Conservation (phyloP, 2,329 filamentous ascomycete genomes). For the Acrodontium crateriforme region DNA sequence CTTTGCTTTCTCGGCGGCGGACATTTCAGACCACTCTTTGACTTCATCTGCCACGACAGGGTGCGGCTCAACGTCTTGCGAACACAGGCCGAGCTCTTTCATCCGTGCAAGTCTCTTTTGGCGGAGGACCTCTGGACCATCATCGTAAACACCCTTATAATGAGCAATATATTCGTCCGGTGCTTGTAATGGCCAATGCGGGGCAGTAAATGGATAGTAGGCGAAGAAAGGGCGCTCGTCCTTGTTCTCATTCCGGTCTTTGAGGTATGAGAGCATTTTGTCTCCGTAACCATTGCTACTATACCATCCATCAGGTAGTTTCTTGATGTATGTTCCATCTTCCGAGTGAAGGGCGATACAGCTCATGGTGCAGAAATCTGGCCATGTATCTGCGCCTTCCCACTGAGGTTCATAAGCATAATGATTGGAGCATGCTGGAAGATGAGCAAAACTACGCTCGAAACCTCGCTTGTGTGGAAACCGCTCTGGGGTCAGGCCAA, state of each 20-base stretch:
- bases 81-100: constrained; percentile 43
- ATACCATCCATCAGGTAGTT: constrained; percentile 26
- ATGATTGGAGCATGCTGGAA: constrained; percentile 47
- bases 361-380: constrained; percentile 29
- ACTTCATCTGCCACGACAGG: constrained; percentile 37
- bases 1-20: constrained; percentile 32
- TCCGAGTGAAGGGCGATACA: constrained; percentile 27
- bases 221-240: constrained; percentile 41
- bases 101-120: constrained; percentile 39
- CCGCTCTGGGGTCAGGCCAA: constrained; percentile 44
- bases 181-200: constrained; percentile 50
- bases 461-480: constrained; percentile 45
- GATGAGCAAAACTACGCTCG: constrained; percentile 43
- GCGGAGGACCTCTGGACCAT: constrained; percentile 45
- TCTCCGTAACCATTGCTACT: constrained; percentile 26
- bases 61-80: constrained; percentile 37
- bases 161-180: constrained; percentile 41
- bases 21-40: constrained; percentile 35
- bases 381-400: constrained; percentile 22
- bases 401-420: constrained; percentile 40
- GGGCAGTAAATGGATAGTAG: constrained; percentile 48
- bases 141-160: constrained; percentile 46
- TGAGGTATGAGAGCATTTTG: constrained; percentile 26
- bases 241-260: constrained; percentile 22
- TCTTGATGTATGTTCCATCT: constrained; percentile 26